A percentile compares a stretch with the other conserved stretches of the same genome.
Conservation (phyloP, 306 rosid species). For the Medicago ruthenica region DNA sequence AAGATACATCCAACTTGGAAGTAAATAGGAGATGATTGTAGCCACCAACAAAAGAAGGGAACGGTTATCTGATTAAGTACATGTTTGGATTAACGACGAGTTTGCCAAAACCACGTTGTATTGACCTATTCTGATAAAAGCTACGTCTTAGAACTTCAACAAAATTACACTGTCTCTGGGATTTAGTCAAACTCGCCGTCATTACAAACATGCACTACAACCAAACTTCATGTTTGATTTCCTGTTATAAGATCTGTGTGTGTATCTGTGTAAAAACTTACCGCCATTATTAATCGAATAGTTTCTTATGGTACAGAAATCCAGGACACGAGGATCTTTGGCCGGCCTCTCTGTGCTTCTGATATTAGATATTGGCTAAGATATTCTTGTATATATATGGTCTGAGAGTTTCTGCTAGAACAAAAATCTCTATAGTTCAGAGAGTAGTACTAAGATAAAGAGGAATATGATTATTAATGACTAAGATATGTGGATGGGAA, state of each 20-base stretch:
- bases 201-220: not conserved
- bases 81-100: no score
- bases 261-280: slow-evolving; percentile 25
- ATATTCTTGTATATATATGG: not conserved
- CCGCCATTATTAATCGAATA: slow-evolving; percentile 18
- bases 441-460: not conserved
- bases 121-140: no score
- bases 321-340: slow-evolving; percentile 2
- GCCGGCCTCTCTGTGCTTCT: slow-evolving; percentile 6
- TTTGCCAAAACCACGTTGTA: no score
- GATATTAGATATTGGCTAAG: slow-evolving; percentile 14
- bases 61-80: not conserved
- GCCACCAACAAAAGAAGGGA: not conserved
- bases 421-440: slow-evolving; percentile 13
- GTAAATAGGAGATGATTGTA: not conserved
- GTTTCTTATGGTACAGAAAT: not conserved
- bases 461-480: not conserved
- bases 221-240: slow-evolving; percentile 9
- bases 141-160: no score
- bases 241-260: not conserved
- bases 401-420: slow-evolving; percentile 15
- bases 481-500: not conserved
- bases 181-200: no score
- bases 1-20: not conserved
- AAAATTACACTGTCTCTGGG: no score